phyloP scores from a whole-genome alignment of 345 rosid genomes.

The Rhodomyrtus tomentosa region DNA sequence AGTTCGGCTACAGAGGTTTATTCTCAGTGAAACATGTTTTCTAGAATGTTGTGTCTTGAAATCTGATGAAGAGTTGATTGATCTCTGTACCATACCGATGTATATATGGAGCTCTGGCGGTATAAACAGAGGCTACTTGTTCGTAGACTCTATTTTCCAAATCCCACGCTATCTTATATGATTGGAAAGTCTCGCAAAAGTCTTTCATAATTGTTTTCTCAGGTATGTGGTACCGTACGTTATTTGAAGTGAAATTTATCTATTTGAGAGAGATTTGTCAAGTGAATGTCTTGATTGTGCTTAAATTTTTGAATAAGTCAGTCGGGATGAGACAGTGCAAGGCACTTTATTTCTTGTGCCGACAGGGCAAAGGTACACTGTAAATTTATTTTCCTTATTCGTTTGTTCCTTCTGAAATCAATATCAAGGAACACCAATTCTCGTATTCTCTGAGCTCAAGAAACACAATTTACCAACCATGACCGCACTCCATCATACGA shows the following conservation, averaged over 20 bases:
- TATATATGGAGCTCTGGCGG: neutral
- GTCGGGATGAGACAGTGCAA: neutral
- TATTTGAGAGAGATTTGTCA: neutral
- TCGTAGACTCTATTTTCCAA: neutral
- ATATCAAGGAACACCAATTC: neutral
- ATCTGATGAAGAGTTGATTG: neutral
- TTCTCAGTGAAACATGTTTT: neutral
- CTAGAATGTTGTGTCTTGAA: neutral
- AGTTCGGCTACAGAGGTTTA: neutral
- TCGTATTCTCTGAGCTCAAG: too few relatives aligned
- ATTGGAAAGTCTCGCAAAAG: neutral
- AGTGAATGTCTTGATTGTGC: neutral
- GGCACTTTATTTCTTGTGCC: neutral
- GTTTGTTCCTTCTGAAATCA: neutral
- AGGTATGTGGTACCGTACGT: neutral
- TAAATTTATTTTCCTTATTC: neutral
- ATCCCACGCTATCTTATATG: neutral
- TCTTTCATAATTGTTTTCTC: neutral
- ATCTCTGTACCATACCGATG: neutral
- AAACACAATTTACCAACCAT: neutral
- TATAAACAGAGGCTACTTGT: neutral
- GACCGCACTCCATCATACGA: neutral
- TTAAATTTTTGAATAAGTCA: neutral
- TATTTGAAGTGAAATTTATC: neutral
- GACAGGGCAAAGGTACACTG: neutral